Conservation (phyloP, 1,284 basidiomycete genomes). For the Thecaphora thlaspeos region DNA sequence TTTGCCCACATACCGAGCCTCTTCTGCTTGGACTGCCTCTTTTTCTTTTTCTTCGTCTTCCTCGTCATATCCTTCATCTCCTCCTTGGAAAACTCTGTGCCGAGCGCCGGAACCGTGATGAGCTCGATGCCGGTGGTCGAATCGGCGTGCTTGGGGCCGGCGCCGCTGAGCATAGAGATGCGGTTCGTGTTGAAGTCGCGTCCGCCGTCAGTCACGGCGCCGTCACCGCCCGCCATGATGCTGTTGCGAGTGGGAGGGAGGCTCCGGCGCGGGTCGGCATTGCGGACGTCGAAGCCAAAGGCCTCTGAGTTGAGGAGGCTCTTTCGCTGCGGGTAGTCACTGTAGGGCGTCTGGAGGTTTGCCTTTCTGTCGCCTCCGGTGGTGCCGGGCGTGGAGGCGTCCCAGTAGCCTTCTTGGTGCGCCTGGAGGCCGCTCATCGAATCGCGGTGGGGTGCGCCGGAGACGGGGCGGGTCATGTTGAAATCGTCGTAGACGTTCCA, state of each 20-base stretch:
- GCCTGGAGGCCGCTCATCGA: conserved; percentile 11
- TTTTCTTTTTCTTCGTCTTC: conserved; percentile 15
- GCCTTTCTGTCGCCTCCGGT: conserved; percentile 5
- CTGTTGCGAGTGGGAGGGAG: conserved; percentile 8
- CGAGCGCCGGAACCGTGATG: conserved; percentile 52
- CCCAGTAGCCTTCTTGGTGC: conserved; percentile 24
- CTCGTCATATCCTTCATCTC: conserved; percentile 41
- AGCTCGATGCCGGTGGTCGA: conserved; percentile 44
- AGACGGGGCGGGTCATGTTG: conserved; percentile 42
- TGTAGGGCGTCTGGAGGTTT: conserved; percentile 18
- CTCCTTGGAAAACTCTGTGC: conserved; percentile 44
- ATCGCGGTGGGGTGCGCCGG: conserved; percentile 10
- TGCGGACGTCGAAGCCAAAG: conserved; percentile 47
- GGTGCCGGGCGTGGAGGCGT: conserved; percentile 5
- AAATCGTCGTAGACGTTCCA: conserved; percentile 56
- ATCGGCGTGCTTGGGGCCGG: conserved; percentile 26
- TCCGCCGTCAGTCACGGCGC: background rate
- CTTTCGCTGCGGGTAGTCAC: conserved; percentile 19
- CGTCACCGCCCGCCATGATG: too few species aligned
- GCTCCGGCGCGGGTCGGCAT: conserved; percentile 36
- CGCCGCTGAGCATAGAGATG: conserved; percentile 9
- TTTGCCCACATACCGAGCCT: conserved; percentile 30
- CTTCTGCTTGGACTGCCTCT: conserved; percentile 17
- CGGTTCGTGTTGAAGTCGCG: conserved; percentile 3
- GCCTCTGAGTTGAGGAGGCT: conserved; percentile 34